Evolutionary conservation across 257 asterid species (phyloP).

Genomic region (Lantana camara): DNA sequence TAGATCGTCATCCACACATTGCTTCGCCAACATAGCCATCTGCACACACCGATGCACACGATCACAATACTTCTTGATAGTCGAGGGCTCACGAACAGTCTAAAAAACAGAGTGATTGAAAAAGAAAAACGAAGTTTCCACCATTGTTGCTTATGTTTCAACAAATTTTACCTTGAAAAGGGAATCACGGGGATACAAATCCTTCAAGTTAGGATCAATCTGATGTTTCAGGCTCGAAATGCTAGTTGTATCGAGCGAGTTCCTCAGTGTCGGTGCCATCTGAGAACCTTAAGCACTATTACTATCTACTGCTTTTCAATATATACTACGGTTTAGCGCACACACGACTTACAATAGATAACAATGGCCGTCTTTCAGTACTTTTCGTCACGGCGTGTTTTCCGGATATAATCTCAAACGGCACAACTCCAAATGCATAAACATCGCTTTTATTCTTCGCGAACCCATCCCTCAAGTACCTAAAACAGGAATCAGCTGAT

Average conservation of each 20-base stretch:
- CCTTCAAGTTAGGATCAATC: constrained; percentile 76
- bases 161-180: too few relatives aligned
- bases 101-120: too few relatives aligned
- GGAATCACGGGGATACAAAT: too few relatives aligned
- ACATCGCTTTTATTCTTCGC: constrained; percentile 90
- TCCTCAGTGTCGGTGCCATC: constrained; percentile 86
- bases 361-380: constrained; percentile 84
- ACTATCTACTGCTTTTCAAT: too few relatives aligned
- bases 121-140: too few relatives aligned
- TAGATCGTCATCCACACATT: constrained; percentile 92
- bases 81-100: too few relatives aligned
- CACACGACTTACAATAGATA: constrained; percentile 71
- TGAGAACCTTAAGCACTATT: too few relatives aligned
- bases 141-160: too few relatives aligned
- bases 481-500: constrained; percentile 35
- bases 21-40: constrained; percentile 88
- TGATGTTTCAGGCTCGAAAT: constrained; percentile 86
- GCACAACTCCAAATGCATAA: constrained; percentile 91
- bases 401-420: constrained; percentile 86
- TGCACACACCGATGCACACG: constrained; percentile 54
- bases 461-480: constrained; percentile 86
- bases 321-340: background rate
- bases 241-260: constrained; percentile 72
- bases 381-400: constrained; percentile 84
- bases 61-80: too few relatives aligned